Base-by-base conservation (phyloP, 1,284 basidiomycete species). In the Coniferiporia sulphurascens region DNA sequence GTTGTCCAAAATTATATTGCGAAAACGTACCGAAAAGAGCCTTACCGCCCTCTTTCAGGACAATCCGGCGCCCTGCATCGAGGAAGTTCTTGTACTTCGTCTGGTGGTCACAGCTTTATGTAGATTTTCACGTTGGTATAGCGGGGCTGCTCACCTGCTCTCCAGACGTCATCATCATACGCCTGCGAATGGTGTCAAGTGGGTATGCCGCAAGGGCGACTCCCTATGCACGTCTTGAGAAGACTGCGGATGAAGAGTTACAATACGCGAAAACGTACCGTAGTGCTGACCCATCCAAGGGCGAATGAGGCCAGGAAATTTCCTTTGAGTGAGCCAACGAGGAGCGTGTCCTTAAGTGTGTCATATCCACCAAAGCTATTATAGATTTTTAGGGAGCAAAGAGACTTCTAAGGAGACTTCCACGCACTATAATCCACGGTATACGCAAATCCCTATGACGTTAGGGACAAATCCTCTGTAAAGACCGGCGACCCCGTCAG, bases 91-190 rank as follows among this genome's bases (percentile, higher is more conserved):
- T 54, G 52, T 54, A 54, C 8, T 43, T 41, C 17, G 52, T 54
- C 52, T 54, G 19, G 15, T 21, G 12, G 4, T 32, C 19, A 6
- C 17, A 15, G 15, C 21, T 6, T 32, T 19, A 41, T n/a, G 44
- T 13, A 17, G 12, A 44, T 44, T n/a, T n/a, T 13, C 3, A 54
- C 10, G 21, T 19, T 1, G 13, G 4, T 21, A 44, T 22, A 12
- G 8, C 36, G 43, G 9, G 21, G 35, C n/a, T 78, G 46, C 67
- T 72, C 72, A 76, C 79, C 70, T 76, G 75, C 70, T 77, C 77
- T 63, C 84, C 86, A 4, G 80, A 82, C 36, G 84, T 86, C 85
- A 87, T 87, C 86, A 87, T 87, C 83, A 85, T 85, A 63, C 78
- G 72, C 68, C 83, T 77, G 63, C 84, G 76, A 69, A 85, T 83